Conservation (phyloP, 148 eudicot genomes). For the Bassia scoparia region DNA sequence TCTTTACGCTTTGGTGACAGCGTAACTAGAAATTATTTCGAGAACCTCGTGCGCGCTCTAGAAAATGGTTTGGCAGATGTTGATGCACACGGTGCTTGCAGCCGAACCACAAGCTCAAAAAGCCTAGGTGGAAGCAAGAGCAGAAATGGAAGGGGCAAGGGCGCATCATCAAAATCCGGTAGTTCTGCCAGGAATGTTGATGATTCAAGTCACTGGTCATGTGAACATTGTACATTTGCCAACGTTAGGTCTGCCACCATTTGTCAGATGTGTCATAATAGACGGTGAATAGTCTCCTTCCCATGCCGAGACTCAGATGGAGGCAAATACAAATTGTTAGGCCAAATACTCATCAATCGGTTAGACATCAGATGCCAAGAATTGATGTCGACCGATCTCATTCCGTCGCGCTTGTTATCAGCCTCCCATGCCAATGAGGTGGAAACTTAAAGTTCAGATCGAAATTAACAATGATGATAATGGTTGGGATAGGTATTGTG, state of each 20-base stretch:
- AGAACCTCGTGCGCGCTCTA: conserved; percentile 83
- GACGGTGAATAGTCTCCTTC: conserved; percentile 34
- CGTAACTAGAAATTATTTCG: conserved; percentile 80
- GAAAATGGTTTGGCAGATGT: conserved; percentile 86
- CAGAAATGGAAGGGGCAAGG: conserved; percentile 47
- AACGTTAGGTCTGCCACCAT: conserved; percentile 43
- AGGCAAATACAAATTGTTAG: background rate
- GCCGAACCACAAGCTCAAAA: conserved; percentile 56
- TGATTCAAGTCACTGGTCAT: conserved; percentile 70
- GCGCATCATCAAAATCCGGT: conserved; percentile 49
- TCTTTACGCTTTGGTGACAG: conserved; percentile 30
- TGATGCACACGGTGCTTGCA: conserved; percentile 48
- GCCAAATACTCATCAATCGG: background rate
- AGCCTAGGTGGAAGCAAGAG: conserved; percentile 48
- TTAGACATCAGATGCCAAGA: background rate
- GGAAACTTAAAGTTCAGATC: conserved; percentile 7
- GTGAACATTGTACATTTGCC: conserved; percentile 82
- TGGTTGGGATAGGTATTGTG: background rate
- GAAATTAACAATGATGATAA: conserved; percentile 11
- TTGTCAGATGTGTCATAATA: conserved; percentile 78
- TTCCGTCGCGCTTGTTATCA: background rate
- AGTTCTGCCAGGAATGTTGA: conserved; percentile 50
- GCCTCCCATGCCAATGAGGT: conserved; percentile 7
- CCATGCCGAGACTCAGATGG: background rate
- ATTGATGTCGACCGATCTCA: conserved; percentile 7